Evolutionary conservation across 2,329 filamentous ascomycete species (phyloP), one percentile per base, ranked within the genome.

Genomic region (Fusarium odoratissimum): DNA sequence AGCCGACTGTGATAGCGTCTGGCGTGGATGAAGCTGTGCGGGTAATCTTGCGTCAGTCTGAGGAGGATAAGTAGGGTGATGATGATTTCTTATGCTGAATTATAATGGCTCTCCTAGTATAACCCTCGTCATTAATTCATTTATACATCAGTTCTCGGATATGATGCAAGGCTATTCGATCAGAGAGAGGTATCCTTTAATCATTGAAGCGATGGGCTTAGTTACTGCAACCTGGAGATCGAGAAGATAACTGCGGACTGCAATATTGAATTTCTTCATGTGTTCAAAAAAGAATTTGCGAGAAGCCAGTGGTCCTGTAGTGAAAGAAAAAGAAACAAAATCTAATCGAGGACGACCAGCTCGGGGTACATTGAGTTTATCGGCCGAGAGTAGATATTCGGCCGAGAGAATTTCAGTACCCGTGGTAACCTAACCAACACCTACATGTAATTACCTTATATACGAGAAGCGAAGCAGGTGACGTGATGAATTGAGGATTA

Each of bases 21-120:
- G 87, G 87, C 11, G 83, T 93, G 33, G 87, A 90, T 63, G 85
- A 91, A 68, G 89, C 91, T 6, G 82, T 90, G 1, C 79, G 80
- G 19, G 72, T 71, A 57, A 83, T 84, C 33, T 58, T 69, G 45
- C 51, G 44, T 23, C 56, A 49, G 45, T n/a, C 64, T 42, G 55
- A 54, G 35, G 19, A 23, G 28, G 17, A 13, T 42, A 30, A 64
- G 21, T 68, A 68, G 57, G 19, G 19, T 4, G 33, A 54, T 62
- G 56, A 8, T n/a, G 13, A 19, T 23, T 21, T 52, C 25, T 14
- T 31, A 23, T 30, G 38, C 8, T 14, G 37, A 31, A 19, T 33
- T 8, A 33, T 45, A 7, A 45, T 21, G 38, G 7, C 40, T 28
- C 6, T 5, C 17, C 30, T 48, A 16, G 11, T 35, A 48, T 46